Evolutionary conservation across 1,139 yeast species (phyloP), one percentile per base, ranked within the genome.

Genomic region (Yamadazyma diddensiae): DNA sequence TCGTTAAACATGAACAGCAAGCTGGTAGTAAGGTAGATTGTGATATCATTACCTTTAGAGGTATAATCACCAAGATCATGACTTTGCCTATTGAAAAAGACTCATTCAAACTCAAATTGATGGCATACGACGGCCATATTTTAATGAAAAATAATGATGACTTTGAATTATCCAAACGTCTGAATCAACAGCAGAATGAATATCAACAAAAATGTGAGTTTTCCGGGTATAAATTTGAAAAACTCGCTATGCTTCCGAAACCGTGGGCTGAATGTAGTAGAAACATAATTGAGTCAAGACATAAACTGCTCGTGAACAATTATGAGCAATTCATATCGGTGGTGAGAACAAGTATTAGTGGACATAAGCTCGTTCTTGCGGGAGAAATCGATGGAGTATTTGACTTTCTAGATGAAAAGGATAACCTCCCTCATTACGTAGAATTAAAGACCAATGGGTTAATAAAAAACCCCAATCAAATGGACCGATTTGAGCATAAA

Each of bases 321-420:
- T 78, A 78, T 44, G 90, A 81, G 47, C 95, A 85, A 57, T 88
- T 77, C 50, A 70, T 84, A 26, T 73, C 86, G 1, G 82, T 88
- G 16, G 92, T 88, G 6, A 72, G 77, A 42, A 82, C 97, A 0
- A 94, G 96, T 2, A 78, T 88, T 9, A 97, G 96, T 3, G 71
- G 72, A 33, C 72, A 78, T 17, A 77, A 74, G 46, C 59, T 88
- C 28, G 54, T 85, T 2, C 59, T 90, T 29, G 96, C 92, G 1
- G 97, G 96, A 2, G 97, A 92, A 57, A 85, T 90, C 12, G 97
- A 90, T 57, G 82, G 96, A 53, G 80, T 82, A 8, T 82, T 80
- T 72, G 96, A 88, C 58, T 86, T 79, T 49, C 69, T 79, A 41
- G 73, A 62, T 3, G 59, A 60, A 9, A 50, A 52, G 3, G 55